Evolutionary conservation across 345 rosid genomes (phyloP), one percentile per base, ranked within the genome.

Genomic region (Rhodamnia argentea): DNA sequence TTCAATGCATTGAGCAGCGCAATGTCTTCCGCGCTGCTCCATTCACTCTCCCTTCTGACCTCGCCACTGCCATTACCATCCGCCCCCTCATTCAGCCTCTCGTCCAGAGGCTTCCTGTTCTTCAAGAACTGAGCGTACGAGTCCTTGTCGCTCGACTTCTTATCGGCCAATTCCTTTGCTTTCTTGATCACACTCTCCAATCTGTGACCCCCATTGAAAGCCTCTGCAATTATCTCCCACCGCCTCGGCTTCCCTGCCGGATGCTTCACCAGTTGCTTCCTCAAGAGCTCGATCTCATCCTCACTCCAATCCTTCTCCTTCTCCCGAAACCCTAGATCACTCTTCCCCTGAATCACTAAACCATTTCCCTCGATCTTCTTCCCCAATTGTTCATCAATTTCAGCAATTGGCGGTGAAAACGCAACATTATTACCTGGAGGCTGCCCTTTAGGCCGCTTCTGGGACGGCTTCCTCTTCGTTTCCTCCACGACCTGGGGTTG

Each of bases 1-100:
- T 96, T 97, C 87, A 97, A 84, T 13, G 98, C 99, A 92, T 96
- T 97, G 18, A 96, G 93, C 94, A 97, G 76, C 6, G 99, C 97
- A 87, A 97, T 91, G 83, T 96, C 99, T 88, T 96, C 99, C 14
- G 88, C 93, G 83, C 92, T 87, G 85, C 88, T 94, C 99, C 99
- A 97, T 85, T 88, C 60, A 54, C 86, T 84, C 40, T 84, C 88
- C 75, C 59, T 59, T 85, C 56, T 85, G 55, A 60, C 70, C 42
- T 83, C 91, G 83, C 55, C 88, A 22, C 32, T 64, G 55, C 87
- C 29, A 7, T 83, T 62, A 74, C 56, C 83, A 3, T 20, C 64
- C 58, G 70, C 88, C 3, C 54, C 91, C 27, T 54, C 92, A 59
- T 84, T 89, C 0, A 85, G 57, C 82, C 96, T 93, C 53, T 84